Conservation (phyloP, 225 moss, liverwort and hornwort genomes). For the Lunularia cruciata region DNA sequence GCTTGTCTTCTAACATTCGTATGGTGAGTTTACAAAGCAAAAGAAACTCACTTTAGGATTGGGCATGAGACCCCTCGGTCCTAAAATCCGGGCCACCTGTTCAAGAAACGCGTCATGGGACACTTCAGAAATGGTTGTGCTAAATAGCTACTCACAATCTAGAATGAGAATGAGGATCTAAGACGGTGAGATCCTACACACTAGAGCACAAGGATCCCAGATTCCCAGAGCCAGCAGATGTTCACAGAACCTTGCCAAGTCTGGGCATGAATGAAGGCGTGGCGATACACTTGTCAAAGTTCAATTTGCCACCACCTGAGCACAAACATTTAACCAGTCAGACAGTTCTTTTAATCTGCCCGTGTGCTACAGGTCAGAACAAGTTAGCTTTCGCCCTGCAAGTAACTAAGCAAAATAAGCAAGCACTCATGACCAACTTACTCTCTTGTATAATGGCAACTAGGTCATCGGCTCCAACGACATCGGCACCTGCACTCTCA, state of each 20-base stretch:
- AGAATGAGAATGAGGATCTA: too few species aligned
- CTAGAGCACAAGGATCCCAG: too few species aligned
- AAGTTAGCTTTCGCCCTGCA: conserved; percentile 11
- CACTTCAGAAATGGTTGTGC: neutral
- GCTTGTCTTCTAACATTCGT: too few species aligned
- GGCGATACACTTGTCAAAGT: conserved; percentile 97
- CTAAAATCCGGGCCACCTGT: conserved; percentile 95
- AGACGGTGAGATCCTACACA: neutral
- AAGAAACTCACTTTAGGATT: conserved; percentile 80
- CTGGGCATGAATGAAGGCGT: conserved; percentile 97
- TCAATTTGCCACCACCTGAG: conserved; percentile 90
- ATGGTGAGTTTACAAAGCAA: too few species aligned
- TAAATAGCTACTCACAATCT: too few species aligned
- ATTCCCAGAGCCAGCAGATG: too few species aligned
- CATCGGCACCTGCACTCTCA: conserved; percentile 86
- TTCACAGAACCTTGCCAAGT: conserved; percentile 67
- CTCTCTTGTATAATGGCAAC: conserved; percentile 90
- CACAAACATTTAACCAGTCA: neutral
- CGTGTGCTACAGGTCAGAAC: too few species aligned
- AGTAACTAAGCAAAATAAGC: too few species aligned
- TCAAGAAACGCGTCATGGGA: neutral
- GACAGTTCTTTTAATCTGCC: neutral
- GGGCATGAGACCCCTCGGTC: conserved; percentile 97
- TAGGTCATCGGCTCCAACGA: conserved; percentile 90
- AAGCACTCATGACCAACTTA: conserved; percentile 24